A percentile compares a stretch with the other conserved stretches of the same genome.
Evolutionary conservation across 495 filamentous ascomycete genomes (phyloP).

Genomic region (Neurospora terricola): DNA sequence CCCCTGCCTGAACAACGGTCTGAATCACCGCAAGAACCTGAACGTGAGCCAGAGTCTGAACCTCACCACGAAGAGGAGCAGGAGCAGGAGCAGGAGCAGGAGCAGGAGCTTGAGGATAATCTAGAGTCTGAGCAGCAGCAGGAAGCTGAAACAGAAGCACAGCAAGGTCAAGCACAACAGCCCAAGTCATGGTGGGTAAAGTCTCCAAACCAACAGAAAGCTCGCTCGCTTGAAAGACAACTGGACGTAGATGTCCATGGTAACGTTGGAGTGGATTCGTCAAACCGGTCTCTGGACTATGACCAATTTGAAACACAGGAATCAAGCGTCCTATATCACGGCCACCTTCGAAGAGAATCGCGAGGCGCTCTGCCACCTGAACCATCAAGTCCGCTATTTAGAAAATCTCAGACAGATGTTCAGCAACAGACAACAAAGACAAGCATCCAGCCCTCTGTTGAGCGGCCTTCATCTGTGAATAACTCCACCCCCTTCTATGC

Average conservation of each 20-base stretch:
- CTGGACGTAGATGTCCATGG: background rate
- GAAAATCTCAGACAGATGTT: background rate
- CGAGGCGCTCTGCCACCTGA: background rate
- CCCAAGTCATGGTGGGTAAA: background rate
- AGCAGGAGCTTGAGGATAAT: background rate
- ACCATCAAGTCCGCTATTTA: background rate
- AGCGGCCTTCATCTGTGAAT: conserved; percentile 27
- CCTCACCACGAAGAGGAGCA: background rate
- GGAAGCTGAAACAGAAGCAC: background rate
- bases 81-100: background rate
- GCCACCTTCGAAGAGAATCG: background rate
- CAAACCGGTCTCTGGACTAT: background rate
- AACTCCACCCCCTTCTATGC: conserved; percentile 25
- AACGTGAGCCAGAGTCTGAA: background rate
- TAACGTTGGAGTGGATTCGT: background rate
- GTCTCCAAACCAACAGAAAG: background rate
- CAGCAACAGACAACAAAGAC: conserved; percentile 5
- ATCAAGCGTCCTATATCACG: background rate
- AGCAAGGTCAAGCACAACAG: background rate
- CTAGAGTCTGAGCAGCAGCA: background rate
- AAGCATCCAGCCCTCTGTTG: conserved; percentile 24
- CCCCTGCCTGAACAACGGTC: background rate
- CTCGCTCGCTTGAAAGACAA: background rate
- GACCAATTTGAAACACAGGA: background rate
- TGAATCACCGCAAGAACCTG: background rate